Evolutionary conservation across 345 rosid genomes (phyloP).

Genomic region (Cardamine resedifolia): DNA sequence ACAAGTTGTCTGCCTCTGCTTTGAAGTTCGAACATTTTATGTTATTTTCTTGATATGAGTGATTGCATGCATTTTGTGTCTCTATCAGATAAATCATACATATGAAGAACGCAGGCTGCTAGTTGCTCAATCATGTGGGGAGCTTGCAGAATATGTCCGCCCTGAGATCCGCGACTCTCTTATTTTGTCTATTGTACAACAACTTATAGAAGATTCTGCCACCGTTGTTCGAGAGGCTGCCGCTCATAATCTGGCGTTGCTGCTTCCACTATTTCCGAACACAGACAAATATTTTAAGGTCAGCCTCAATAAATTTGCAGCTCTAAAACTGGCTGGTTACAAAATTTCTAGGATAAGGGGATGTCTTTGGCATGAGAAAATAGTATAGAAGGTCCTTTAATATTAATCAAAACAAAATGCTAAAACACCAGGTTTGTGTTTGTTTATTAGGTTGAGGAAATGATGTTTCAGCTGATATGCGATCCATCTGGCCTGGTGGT

Average conservation of each 20-base stretch:
- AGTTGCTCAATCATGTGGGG: conserved; percentile 98
- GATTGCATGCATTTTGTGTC: conserved; percentile 34
- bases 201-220: conserved; percentile 91
- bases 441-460: conserved; percentile 80
- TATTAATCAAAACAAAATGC: conserved; percentile 24
- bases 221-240: conserved; percentile 96
- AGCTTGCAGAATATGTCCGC: conserved; percentile 92
- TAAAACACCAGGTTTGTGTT: conserved; percentile 36
- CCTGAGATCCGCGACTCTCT: conserved; percentile 97
- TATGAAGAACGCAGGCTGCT: conserved; percentile 96
- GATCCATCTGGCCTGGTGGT: conserved; percentile 97
- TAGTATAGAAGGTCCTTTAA: conserved; percentile 31
- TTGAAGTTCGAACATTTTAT: neutral
- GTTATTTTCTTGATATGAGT: conserved; percentile 6
- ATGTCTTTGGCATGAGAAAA: conserved; percentile 46
- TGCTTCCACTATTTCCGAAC: conserved; percentile 90
- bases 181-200: conserved; percentile 89
- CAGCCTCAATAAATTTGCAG: conserved; percentile 81
- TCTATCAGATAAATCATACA: conserved; percentile 81
- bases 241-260: conserved; percentile 83
- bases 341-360: conserved; percentile 52
- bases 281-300: conserved; percentile 99
- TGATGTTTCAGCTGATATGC: conserved; percentile 88
- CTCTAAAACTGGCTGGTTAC: conserved; percentile 72
- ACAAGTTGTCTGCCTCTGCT: conserved; percentile 22